Evolutionary conservation across 176 grass and related monocot species (phyloP), one percentile per base, ranked within the genome.

Genomic region (Bonia amplexicaulis): DNA sequence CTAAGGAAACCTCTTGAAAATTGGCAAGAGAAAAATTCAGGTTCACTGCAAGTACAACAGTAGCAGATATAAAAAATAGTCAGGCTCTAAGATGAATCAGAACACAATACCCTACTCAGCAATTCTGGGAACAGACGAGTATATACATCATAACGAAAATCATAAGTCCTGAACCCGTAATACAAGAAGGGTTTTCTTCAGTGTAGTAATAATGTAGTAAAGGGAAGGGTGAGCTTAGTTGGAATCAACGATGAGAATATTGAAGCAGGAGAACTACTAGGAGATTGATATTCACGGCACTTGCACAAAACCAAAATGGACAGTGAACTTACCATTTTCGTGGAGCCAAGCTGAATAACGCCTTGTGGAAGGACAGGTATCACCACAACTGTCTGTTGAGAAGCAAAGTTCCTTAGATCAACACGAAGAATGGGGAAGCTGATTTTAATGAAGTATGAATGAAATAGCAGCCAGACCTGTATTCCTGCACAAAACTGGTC

Each of bases 331-430:
- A 83, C 86, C 79, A 88, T 88, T 48, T 88, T 88, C 15, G 72
- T 75, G 20, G 86, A 88, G n/a, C 86, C 86, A 48, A 88, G 80
- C 40, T 88, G 86, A 69, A 88, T 83, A 60, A 88, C 80, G 15
- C 86, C 86, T 39, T 83, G 86, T 62, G 86, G 86, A 88, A 83
- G 86, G 51, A 88, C 72, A 84, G 86, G 86, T 76, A 88, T 83
- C 42, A 88, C 71, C 2, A 72, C 86, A 71, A 88, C 26, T 76
- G 86, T 88, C 86, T 88, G 86, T 66, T 78, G 37, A 51, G 63
- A 76, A 82, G 62, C 41, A 75, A 76, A 22, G 20, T 19, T 52
- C 73, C 59, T 51, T 53, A 88, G 66, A 40, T 54, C 2, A 82
- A 59, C 14, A 82, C 9, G 12, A 48, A 60, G 4, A 74, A 80